phyloP scores from a whole-genome alignment of 73 alveolate genomes.

The Paramecium pentaurelia region DNA sequence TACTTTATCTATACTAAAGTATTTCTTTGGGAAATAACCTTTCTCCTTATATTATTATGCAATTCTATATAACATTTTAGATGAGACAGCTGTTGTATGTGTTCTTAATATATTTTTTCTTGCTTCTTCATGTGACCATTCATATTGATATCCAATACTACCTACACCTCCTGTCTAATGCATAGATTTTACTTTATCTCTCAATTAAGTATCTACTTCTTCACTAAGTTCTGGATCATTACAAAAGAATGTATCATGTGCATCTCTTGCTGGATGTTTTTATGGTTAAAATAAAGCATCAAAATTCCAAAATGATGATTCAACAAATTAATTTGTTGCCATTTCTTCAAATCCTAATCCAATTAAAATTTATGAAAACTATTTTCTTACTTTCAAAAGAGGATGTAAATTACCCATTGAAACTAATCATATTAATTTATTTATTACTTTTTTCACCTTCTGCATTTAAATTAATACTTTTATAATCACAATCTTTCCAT shows the following conservation, averaged over 20 bases:
- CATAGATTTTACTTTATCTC: conserved; percentile 92
- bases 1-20: conserved; percentile 98
- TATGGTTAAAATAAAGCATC: conserved; percentile 99
- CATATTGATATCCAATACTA: conserved; percentile 97
- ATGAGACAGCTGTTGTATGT: conserved; percentile 98
- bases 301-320: conserved; percentile 99
- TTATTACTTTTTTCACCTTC: neutral
- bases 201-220: conserved; percentile 85
- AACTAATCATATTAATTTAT: neutral
- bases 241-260: conserved; percentile 99
- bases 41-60: conserved; percentile 75
- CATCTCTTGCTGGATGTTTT: conserved; percentile 99
- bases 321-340: conserved; percentile 99
- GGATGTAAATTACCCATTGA: conserved; percentile 97
- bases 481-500: neutral
- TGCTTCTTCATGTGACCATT: conserved; percentile 97
- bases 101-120: conserved; percentile 98
- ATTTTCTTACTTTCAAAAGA: conserved; percentile 92
- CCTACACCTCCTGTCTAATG: conserved; percentile 99
- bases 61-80: conserved; percentile 41
- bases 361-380: conserved; percentile 91
- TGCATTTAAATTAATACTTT: neutral
- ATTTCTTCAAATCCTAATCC: conserved; percentile 99
- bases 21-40: conserved; percentile 98
- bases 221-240: conserved; percentile 76